These are phyloP conservation scores for Lichtheimia ornata DNA, from an alignment of 371 early-diverging fungal genomes.

Conservation along the genomic window DNA sequence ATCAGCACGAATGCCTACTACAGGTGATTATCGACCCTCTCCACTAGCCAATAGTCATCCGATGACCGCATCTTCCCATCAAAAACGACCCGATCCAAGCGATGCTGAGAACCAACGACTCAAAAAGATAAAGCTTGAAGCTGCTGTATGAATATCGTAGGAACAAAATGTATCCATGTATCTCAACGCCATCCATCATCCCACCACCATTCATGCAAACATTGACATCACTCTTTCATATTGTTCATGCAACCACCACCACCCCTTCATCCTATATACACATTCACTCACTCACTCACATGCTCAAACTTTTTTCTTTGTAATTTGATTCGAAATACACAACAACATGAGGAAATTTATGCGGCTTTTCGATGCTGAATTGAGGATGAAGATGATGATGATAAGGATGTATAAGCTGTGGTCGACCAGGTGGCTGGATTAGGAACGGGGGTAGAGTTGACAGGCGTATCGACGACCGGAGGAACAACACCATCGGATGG, in stretches of 20 bases:
- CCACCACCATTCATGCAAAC: neutral
- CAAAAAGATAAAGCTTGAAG: constrained; percentile 12
- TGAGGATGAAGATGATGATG: constrained; percentile 3
- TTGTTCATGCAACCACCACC: neutral
- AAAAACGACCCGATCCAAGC: constrained; percentile 4
- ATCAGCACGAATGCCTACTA: constrained; percentile 1
- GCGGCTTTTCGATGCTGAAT: constrained; percentile 22
- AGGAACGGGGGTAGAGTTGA: constrained; percentile 4
- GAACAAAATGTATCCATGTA: constrained; percentile 1
- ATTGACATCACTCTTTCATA: neutral
- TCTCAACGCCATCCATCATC: neutral
- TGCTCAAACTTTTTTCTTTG: neutral
- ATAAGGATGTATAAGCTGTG: neutral
- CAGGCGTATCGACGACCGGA: constrained; percentile 1
- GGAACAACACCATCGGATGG: constrained; percentile 1
- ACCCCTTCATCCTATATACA: neutral
- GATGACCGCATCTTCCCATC: neutral
- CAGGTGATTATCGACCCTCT: constrained; percentile 25
- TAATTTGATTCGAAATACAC: constrained; percentile 5
- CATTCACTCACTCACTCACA: too few relatives aligned
- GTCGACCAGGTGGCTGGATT: constrained; percentile 4
- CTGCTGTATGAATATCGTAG: neutral
- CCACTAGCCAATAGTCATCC: constrained; percentile 14
- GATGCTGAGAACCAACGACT: constrained; percentile 7
- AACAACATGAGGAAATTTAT: too few relatives aligned